Evolutionary conservation across 306 rosid species (phyloP), one percentile per base, ranked within the genome.

Genomic region (Morella rubra): DNA sequence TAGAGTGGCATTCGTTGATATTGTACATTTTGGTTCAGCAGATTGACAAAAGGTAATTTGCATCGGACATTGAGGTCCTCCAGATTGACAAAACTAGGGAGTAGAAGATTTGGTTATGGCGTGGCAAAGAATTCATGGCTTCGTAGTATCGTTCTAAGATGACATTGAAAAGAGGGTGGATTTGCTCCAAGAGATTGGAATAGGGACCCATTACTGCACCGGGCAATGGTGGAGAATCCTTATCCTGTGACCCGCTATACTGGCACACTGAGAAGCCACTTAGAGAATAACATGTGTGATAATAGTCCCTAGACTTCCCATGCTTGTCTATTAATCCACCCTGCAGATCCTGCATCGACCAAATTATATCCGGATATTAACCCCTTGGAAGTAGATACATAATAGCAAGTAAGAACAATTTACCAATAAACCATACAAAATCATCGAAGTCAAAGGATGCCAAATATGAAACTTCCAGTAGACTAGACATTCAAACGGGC

Each of bases 321-420:
- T 96, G 98, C 74, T 94, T 94, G 89, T 94, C 98, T 86, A 84
- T 80, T 64, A 94, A 59, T 42, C 98, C 98, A 11, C 98, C 98
- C 5, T 82, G 86, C 42, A 76, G 90, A 37, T 82, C 95, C 97
- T 94, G 86, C 86, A 83, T 70, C 37, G 69, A 80, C 73, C 72
- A 74, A 47, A 53, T 18, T 7, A 65, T 65, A 49, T n/a, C 50
- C 41, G 49, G 9, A 65, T 18, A 42, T 42, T 27, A 61, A 61
- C 68, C 68, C 68, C 19, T 41, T 41, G 13, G 13, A 42, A 18
- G 50, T 16, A 65, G 71, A 41, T 65, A 18, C 7, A 16, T 8
- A 65, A 65, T 65, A 15, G 2, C 11, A 40, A 27, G 44, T n/a
- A 53, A 24, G 6, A 20, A 74, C 61, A 56, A 41, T 40, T 37